Percentiles rank a stretch among this genome's conserved stretches.
Evolutionary conservation across 2,329 filamentous ascomycete species (phyloP).

Genomic region (Aspergillus oerlinghausenensis): DNA sequence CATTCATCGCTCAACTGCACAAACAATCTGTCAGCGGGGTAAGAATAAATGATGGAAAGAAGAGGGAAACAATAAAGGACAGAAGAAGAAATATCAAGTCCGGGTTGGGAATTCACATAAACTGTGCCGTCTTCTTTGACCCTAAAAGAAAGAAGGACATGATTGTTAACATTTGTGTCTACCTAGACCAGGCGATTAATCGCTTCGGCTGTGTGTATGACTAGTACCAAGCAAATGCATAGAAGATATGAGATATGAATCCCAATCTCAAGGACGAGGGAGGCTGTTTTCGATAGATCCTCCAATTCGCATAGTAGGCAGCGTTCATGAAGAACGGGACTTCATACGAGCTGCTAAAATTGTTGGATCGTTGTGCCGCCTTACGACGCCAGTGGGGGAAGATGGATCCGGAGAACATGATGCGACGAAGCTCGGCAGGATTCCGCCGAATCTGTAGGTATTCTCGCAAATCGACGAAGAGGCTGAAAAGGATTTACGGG

Average conservation of each 20-base stretch:
- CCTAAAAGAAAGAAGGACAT: slow-evolving; percentile 37
- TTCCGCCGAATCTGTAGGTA: background rate
- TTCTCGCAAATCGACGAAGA: background rate
- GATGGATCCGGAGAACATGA: slow-evolving; percentile 19
- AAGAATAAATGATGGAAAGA: slow-evolving; percentile 13
- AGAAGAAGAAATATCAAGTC: background rate
- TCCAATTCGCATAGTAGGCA: slow-evolving; percentile 78
- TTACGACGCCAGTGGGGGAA: slow-evolving; percentile 24
- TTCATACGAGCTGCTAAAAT: slow-evolving; percentile 24
- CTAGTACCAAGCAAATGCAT: slow-evolving; percentile 65
- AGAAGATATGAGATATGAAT: slow-evolving; percentile 77
- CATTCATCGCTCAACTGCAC: slow-evolving; percentile 70
- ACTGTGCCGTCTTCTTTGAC: slow-evolving; percentile 68
- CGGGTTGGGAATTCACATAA: slow-evolving; percentile 55
- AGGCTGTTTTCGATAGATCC: slow-evolving; percentile 67
- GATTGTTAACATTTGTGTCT: slow-evolving; percentile 22
- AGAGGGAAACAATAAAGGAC: slow-evolving; percentile 2
- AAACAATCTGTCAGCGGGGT: background rate
- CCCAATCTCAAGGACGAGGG: slow-evolving; percentile 70
- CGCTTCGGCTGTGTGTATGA: slow-evolving; percentile 15
- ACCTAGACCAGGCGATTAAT: slow-evolving; percentile 2
- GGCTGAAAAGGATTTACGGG: slow-evolving; percentile 1
- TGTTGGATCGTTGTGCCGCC: slow-evolving; percentile 20
- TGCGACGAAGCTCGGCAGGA: background rate
- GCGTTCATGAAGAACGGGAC: slow-evolving; percentile 57